Evolutionary conservation across 1,284 basidiomycete genomes (phyloP).

Genomic region (Porogramme epimiltina): DNA sequence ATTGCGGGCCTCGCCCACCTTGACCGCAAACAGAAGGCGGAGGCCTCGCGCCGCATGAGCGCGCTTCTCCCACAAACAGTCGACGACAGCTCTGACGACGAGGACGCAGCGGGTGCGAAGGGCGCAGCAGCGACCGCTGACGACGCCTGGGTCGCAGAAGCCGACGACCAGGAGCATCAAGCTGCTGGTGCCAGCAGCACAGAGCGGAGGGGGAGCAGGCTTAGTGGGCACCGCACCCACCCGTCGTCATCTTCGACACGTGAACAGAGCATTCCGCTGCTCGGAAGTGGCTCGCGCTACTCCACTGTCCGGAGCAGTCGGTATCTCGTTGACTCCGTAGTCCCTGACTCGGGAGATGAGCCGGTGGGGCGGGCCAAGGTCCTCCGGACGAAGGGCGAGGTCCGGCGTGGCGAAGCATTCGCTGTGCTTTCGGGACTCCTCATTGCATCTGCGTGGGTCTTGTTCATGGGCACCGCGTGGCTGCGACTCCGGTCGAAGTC

Average conservation of each 20-base stretch:
- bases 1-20: conserved; percentile 51
- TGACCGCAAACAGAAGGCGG: conserved; percentile 38
- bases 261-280: conserved; percentile 30
- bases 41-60: conserved; percentile 20
- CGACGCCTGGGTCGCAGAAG: conserved; percentile 12
- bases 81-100: conserved; percentile 21
- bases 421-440: conserved; percentile 44
- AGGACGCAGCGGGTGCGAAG: conserved; percentile 3
- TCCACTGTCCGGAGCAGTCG: conserved; percentile 26
- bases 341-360: conserved; percentile 4
- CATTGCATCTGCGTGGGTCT: conserved; percentile 61
- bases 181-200: no score
- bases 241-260: conserved; percentile 17
- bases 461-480: conserved; percentile 69
- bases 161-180: conserved; percentile 7
- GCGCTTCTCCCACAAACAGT: conserved; percentile 22
- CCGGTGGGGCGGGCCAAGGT: conserved; percentile 19
- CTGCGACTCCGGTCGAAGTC: conserved; percentile 50
- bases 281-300: conserved; percentile 22
- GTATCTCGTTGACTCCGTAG: conserved; percentile 24
- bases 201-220: conserved; percentile 18
- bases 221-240: conserved; percentile 18
- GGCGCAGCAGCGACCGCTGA: conserved; percentile 13
- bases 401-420: conserved; percentile 53
- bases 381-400: conserved; percentile 38